Base-by-base conservation (phyloP, 2,329 filamentous ascomycete species). In the Decorospora gaudefroyi region DNA sequence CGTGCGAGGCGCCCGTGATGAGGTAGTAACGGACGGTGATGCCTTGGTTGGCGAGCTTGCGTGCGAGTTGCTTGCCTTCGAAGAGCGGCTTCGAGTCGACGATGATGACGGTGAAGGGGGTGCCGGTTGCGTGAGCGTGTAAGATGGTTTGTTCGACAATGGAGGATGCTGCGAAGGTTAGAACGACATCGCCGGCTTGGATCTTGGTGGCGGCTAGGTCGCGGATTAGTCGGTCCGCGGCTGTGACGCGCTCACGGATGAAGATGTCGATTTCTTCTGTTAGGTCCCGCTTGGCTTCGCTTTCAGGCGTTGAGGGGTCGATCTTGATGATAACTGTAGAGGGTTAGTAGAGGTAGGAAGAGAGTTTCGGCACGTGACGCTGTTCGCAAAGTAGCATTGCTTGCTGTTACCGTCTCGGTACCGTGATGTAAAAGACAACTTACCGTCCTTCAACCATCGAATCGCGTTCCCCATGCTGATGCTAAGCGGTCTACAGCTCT, bases 391-490 rank as follows among this genome's bases (percentile, higher is more conserved):
- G 4, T 27, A 27, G 33, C 27, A 23, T 15, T 13, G 4, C 2
- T n/a, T 18, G 13, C 15, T 26, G 12, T 22, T 8, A 3, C 25
- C 13, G 19, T 11, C 10, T 19, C n/a, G 6, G 18, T 22, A 22
- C 7, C 5, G 6, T 13, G 12, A 38, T 21, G 18, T 4, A 21
- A 33, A 40, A 46, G 4, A n/a, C 22, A 25, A 43, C 55, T 55
- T 55, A 65, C 60, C 49, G 33, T 96, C 83, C 76, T 99, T 99
- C 35, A 99, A 80, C 79, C 90, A 92, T 41, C 93, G 84, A 66
- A 99, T 95, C 23, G 90, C 90, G 69, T 97, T 99, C 49, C 93
- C 93, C 85, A 97, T 96, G 51, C 89, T 90, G 72, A 96, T 93
- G 56, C 89, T 95, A 73, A 99, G 88, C 22, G 93, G 91, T n/a